Evolutionary conservation across 805 yeast species (phyloP), one percentile per base, ranked within the genome.

Genomic region (Priceomyces fermenticarens): DNA sequence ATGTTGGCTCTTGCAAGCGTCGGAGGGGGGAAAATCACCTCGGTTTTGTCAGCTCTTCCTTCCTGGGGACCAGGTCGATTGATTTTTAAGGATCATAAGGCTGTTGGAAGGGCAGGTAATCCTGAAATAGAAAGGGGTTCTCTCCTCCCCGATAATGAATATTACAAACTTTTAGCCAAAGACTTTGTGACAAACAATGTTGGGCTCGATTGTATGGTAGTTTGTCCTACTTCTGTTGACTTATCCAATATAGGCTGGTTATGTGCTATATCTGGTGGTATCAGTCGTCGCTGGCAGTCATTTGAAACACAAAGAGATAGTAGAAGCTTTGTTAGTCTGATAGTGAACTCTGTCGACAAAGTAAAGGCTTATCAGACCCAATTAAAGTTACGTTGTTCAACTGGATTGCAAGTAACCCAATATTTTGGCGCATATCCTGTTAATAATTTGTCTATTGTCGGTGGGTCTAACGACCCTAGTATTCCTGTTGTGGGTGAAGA

Each of bases 1-100:
- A 65, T 72, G 50, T 55, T 77, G 39, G 81, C 88, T 5, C 66
- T 89, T 20, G 73, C 73, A 33, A 62, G 66, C 15, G 73, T 73
- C 27, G 96, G 93, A 7, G 93, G 93, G 46, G 99, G 98, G 44
- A 86, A 90, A 51, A 81, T 91, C 27, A 75, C 84, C 15, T 75
- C 86, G 0, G 60, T 85, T 3, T 63, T 90, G 32, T 73, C 87
- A 2, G 65, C 81, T 2, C 60, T 88, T 30, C 97, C 99, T 5
- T 75, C 87, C 1, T 74, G 80, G 74, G 96, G 96, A 0, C 83
- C 88, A 0, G 97, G 97, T 3, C 69, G 75, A 8, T 70, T 84
- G 40, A 64, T 68, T n/a, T 64, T 62, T 40, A 78, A 73, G 49
- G 66, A 67, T 16, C 59, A 60, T 43, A 60, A 60, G 34, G 48